Conservation (phyloP, 2,329 filamentous ascomycete genomes). For the Beauveria pseudobassiana region DNA sequence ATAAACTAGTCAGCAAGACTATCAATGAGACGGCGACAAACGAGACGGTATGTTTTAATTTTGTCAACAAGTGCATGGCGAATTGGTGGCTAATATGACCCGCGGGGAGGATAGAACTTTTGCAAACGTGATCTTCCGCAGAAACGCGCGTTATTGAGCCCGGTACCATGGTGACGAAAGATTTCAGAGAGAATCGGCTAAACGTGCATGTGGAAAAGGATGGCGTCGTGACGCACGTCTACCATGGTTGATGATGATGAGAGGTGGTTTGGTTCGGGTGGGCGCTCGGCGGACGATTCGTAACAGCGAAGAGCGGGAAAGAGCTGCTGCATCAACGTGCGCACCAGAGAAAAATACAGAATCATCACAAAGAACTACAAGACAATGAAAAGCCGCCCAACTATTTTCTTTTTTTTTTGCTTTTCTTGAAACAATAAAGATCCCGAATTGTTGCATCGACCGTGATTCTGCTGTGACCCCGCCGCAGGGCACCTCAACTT, state of each 20-base stretch:
- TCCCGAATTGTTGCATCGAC: too few relatives aligned
- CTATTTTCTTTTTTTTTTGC: neutral
- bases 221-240: conserved; percentile 52
- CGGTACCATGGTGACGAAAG: conserved; percentile 50
- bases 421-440: neutral
- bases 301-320: neutral
- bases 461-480: conserved; percentile 1
- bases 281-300: neutral
- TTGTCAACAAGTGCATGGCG: too few relatives aligned
- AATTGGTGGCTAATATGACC: neutral
- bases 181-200: conserved; percentile 45
- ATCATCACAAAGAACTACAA: too few relatives aligned
- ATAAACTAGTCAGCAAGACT: conserved; percentile 58
- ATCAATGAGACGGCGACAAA: conserved; percentile 41
- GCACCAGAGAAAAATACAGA: neutral
- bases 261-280: neutral
- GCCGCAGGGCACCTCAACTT: conserved; percentile 17
- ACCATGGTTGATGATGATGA: conserved; percentile 50
- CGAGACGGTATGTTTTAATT: conserved; percentile 40
- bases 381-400: neutral
- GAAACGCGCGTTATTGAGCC: conserved; percentile 49
- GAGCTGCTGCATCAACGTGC: neutral
- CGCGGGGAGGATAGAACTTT: conserved; percentile 39
- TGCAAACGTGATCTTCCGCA: conserved; percentile 53
- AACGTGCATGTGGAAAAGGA: conserved; percentile 54